Conservation (phyloP, 2,329 filamentous ascomycete species). For the Diaporthe destruens region DNA sequence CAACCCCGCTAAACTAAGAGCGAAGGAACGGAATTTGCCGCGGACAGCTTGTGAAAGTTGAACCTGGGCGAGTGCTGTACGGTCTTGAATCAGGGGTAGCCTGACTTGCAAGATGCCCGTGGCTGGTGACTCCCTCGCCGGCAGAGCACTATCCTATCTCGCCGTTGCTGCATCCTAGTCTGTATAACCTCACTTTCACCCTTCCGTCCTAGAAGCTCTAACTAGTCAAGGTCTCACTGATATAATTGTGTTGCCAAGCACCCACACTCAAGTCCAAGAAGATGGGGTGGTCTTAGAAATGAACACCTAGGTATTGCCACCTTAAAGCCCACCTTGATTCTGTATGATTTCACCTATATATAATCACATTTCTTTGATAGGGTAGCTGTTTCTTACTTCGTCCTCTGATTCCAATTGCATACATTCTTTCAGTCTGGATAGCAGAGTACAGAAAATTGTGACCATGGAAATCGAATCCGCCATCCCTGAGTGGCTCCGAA, state of each 20-base stretch:
- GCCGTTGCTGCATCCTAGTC: background rate
- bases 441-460: no score
- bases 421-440: no score
- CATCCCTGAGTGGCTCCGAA: background rate
- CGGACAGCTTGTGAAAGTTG: background rate
- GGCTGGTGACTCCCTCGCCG: background rate
- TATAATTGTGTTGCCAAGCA: background rate
- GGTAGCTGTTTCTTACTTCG: background rate
- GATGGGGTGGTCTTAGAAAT: background rate
- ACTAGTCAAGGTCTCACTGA: background rate
- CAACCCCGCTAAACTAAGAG: background rate
- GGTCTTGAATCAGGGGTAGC: background rate
- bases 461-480: constrained; percentile 1
- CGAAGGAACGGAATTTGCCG: no score
- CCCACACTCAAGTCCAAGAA: background rate
- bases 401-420: no score
- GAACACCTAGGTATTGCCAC: background rate
- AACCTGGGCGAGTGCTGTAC: background rate
- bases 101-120: background rate
- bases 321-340: background rate
- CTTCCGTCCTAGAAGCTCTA: background rate
- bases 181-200: background rate
- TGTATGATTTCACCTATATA: background rate
- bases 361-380: background rate
- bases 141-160: constrained; percentile 1